A percentile compares a stretch with the other conserved stretches of the same genome.
phyloP scores from a whole-genome alignment of 176 grass and related monocot species.

The Carex cristatella region DNA sequence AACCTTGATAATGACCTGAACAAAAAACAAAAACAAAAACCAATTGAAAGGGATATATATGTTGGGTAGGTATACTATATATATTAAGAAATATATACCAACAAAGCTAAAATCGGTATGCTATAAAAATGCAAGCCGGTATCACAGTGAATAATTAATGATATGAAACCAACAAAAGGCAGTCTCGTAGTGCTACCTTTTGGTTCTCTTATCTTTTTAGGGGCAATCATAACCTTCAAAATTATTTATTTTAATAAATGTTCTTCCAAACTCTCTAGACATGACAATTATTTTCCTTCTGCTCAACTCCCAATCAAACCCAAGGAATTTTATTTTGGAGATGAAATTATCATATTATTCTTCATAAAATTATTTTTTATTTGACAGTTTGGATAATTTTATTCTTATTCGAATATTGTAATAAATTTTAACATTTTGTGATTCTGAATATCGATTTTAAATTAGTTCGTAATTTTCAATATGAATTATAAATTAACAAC shows the following conservation, averaged over 20 bases:
- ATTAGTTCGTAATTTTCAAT: neutral
- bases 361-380: neutral
- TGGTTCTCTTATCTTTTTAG: neutral
- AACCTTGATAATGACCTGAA: neutral
- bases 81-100: neutral
- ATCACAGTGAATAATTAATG: neutral
- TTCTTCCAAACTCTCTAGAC: neutral
- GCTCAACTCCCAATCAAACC: neutral
- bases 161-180: neutral
- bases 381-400: neutral
- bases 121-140: neutral
- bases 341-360: neutral
- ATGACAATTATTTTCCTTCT: neutral
- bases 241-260: neutral
- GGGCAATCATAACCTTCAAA: neutral
- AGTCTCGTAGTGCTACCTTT: neutral
- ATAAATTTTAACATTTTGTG: neutral
- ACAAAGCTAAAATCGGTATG: neutral
- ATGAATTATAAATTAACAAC: neutral
- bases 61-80: neutral
- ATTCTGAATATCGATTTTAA: neutral
- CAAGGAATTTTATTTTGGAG: neutral
- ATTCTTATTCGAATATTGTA: neutral
- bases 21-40: neutral
- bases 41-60: neutral